Base-by-base conservation (phyloP, 352 stramenopile species). In the Detonula confervacea region DNA sequence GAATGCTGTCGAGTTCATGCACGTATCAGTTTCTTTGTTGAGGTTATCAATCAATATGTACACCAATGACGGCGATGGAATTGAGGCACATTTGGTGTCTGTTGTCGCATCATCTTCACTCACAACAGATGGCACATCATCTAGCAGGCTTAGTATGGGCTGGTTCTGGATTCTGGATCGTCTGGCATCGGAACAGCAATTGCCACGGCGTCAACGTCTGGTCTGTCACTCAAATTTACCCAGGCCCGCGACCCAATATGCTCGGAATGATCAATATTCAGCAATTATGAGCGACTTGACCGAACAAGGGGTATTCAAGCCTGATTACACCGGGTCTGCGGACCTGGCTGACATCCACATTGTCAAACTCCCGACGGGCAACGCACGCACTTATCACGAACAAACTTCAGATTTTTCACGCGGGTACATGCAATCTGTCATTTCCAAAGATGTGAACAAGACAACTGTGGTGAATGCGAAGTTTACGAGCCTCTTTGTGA, bases 111-210 rank as follows among this genome's bases (percentile, higher is more conserved):
- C 87, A 14, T 79, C 80, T 12, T 75, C 81, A 27, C 57, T 88
- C 6, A 64, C 44, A 27, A 88, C 73, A 20, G 86, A 94, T 81
- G 88, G 80, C 75, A 86, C 79, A 9, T 89, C 82, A 3, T 71
- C 70, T 12, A 80, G 52, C 18, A 80, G 78, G 52, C 44, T 93
- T 6, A 67, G 52, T 8, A 95, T 95, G 90, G 90, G 90, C 55
- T 93, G 82, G 81, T 95, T 95, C 55, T 95, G 90, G 88, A 85
- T 95, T 67, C 30, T 95, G 6, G 90, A 95, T 68, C 72, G 73
- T n/a, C 73, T 93, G 6, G 60, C 83, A 51, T 73, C 56, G 2
- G 61, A 83, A 18, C 54, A 74, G 1, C 49, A 76, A 61, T 73
- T 86, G 52, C 69, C 74, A 27, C 44, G 88, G 44, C 52, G 71